These are phyloP conservation scores for Saturnispora halmiae DNA, from an alignment of 805 yeast species.

Conservation along the genomic window DNA sequence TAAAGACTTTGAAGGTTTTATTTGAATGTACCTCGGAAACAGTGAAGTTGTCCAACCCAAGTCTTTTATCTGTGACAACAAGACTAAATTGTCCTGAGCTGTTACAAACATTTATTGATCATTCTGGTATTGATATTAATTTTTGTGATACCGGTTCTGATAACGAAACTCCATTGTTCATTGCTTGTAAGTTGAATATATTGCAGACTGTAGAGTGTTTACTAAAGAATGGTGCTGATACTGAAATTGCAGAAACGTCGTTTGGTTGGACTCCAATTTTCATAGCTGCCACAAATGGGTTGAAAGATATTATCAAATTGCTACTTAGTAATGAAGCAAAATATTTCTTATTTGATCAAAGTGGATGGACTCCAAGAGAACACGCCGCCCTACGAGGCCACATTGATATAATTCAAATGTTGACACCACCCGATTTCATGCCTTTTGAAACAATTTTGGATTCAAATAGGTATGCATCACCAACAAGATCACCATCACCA, in stretches of 20 bases:
- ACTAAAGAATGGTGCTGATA: constrained; percentile 51
- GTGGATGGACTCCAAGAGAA: constrained; percentile 98
- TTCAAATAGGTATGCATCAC: too few species aligned
- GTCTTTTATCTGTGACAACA: constrained; percentile 56
- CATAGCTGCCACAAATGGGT: constrained; percentile 84
- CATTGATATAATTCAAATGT: constrained; percentile 52
- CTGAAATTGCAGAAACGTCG: constrained; percentile 65
- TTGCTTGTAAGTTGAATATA: constrained; percentile 61
- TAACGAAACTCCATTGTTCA: constrained; percentile 75
- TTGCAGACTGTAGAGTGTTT: constrained; percentile 44
- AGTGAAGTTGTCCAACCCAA: constrained; percentile 40
- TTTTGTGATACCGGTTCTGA: constrained; percentile 44
- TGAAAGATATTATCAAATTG: constrained; percentile 42
- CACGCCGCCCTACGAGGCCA: constrained; percentile 92
- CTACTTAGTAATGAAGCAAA: constrained; percentile 48
- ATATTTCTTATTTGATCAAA: constrained; percentile 54
- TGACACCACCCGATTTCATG: constrained; percentile 42
- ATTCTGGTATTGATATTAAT: constrained; percentile 56
- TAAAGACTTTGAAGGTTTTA: constrained; percentile 57
- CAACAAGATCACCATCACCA: constrained; percentile 17
- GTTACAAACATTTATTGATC: constrained; percentile 41
- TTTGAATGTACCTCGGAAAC: constrained; percentile 33
- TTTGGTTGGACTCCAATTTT: constrained; percentile 96
- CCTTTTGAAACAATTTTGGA: too few species aligned
- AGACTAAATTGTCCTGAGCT: constrained; percentile 54